Base-by-base conservation (phyloP, 176 grass and related monocot species). In the Zoysia japonica region DNA sequence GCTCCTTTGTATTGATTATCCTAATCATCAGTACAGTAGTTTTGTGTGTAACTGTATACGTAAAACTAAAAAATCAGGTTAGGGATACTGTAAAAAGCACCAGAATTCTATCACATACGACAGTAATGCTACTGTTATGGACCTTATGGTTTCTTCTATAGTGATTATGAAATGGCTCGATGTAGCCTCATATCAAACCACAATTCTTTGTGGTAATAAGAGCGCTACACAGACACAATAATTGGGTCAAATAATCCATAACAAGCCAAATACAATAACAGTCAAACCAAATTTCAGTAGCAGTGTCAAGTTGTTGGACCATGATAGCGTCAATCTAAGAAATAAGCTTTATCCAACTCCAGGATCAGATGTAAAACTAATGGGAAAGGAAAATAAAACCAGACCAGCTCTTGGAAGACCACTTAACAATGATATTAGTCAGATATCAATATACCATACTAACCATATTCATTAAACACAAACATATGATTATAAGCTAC, bases 241-340 rank as follows among this genome's bases (percentile, higher is more conserved):
- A 69, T 43, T 51, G 48, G 12, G 52, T 7, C 38, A 9, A 5
- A 37, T 38, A 35, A 20, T 48, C 14, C 69, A 49, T 52, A 51
- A 12, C 37, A 11, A 49, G 9, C 43, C 4, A 6, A 10, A 36
- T 49, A 5, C 16, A 71, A 47, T 37, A 14, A 14, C 50, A 20
- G 1, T 71, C 12, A 39, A 47, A 71, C 37, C 11, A 69, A 54
- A 40, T 72, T 70, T 36, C 47, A 49, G 20, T 50, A 3, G 65
- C 35, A 68, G 7, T 5, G 43, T 14, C 40, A 79, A 9, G 45
- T 69, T 69, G 19, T 79, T 46, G 65, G 40, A 28, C 43, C 13
- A 76, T 7, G 28, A 62, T 63, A 75, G 20, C 41, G 47, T 47
- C 56, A 76, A 76, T 76, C 40, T 62, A 42, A 61, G 11, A 15